Evolutionary conservation across 2,329 filamentous ascomycete species (phyloP).

Genomic region (Colletotrichum spinosum): DNA sequence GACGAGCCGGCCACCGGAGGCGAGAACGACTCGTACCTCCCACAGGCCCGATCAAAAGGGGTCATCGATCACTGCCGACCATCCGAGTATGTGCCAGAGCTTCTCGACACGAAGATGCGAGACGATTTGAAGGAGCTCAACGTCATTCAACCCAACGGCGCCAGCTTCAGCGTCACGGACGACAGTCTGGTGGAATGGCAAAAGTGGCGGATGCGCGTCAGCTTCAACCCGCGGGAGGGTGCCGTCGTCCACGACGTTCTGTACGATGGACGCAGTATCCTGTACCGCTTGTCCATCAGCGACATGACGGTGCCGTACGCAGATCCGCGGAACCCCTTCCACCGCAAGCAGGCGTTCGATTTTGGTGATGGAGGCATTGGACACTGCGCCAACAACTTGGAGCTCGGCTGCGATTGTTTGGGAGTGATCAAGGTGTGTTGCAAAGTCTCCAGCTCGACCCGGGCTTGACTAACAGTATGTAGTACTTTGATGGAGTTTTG

Average conservation of each 20-base stretch:
- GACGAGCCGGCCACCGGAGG: conserved; percentile 75
- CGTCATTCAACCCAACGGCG: conserved; percentile 69
- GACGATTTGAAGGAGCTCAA: conserved; percentile 69
- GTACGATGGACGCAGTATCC: conserved; percentile 67
- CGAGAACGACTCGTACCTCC: conserved; percentile 55
- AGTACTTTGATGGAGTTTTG: conserved; percentile 64
- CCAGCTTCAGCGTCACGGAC: conserved; percentile 58
- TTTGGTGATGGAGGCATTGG: conserved; percentile 76
- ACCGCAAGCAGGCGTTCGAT: conserved; percentile 75
- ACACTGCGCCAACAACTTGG: conserved; percentile 73
- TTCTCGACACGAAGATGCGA: conserved; percentile 50
- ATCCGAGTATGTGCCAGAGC: conserved; percentile 75
- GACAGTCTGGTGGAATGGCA: conserved; percentile 37
- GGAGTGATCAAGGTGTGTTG: conserved; percentile 61
- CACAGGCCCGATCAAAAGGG: conserved; percentile 49
- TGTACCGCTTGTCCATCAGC: conserved; percentile 67
- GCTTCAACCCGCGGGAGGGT: conserved; percentile 70
- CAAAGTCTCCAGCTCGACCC: background rate
- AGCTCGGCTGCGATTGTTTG: conserved; percentile 53
- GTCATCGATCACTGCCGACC: conserved; percentile 65
- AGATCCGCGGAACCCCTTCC: conserved; percentile 58
- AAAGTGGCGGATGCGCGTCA: conserved; percentile 67
- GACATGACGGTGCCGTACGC: conserved; percentile 57
- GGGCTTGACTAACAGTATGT: conserved; percentile 40
- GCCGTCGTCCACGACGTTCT: conserved; percentile 68